Conservation (phyloP, 2,329 filamentous ascomycete genomes). For the Pestalotiopsis sp. region DNA sequence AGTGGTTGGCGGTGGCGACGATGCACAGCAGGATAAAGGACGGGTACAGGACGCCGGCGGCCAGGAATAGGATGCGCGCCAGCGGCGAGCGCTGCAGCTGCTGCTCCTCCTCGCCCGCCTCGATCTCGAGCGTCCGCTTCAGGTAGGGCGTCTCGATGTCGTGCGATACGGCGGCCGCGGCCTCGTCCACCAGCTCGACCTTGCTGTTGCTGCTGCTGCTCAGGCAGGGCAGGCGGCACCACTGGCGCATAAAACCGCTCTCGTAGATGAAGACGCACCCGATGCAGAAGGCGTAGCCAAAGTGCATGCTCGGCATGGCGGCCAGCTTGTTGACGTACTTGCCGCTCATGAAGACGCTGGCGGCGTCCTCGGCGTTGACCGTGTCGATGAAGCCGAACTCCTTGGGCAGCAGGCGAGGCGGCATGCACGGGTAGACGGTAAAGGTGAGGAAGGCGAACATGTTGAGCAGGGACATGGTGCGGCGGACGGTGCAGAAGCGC, state of each 20-base stretch:
- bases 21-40: conserved; percentile 57
- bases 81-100: conserved; percentile 15
- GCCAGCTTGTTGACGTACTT: conserved; percentile 61
- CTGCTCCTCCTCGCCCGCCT: neutral
- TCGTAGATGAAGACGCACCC: conserved; percentile 56
- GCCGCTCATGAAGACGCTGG: conserved; percentile 51
- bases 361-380: conserved; percentile 39
- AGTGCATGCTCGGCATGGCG: conserved; percentile 60
- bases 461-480: conserved; percentile 50
- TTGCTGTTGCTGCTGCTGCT: neutral
- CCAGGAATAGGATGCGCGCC: conserved; percentile 19
- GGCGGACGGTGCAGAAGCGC: conserved; percentile 37
- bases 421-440: conserved; percentile 45
- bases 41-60: conserved; percentile 52
- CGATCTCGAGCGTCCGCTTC: conserved; percentile 15
- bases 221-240: conserved; percentile 7
- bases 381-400: conserved; percentile 49
- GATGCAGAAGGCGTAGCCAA: conserved; percentile 57
- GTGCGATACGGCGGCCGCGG: neutral
- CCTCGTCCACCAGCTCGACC: neutral
- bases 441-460: conserved; percentile 49
- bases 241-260: conserved; percentile 47
- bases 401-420: conserved; percentile 47
- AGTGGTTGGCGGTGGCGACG: conserved; percentile 63
- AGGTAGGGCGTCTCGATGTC: neutral